phyloP scores from a whole-genome alignment of 2,329 filamentous ascomycete genomes.

The Chrysosporium keratinophilum region DNA sequence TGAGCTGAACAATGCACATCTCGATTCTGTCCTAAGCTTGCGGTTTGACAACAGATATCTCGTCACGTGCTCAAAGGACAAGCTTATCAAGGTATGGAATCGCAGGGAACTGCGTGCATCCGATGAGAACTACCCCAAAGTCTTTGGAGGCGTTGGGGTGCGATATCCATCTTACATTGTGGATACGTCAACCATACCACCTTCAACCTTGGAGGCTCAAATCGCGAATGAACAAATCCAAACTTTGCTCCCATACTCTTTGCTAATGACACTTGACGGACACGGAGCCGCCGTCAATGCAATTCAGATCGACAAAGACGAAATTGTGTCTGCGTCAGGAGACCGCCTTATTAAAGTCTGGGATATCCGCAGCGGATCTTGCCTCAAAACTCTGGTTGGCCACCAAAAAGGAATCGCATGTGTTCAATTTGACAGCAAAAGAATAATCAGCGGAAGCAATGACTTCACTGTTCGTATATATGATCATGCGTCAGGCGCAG shows the following conservation, averaged over 20 bases:
- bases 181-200: conserved; percentile 37
- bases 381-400: conserved; percentile 67
- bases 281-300: conserved; percentile 92
- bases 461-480: conserved; percentile 95
- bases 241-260: conserved; percentile 54
- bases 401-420: conserved; percentile 95
- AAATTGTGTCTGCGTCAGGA: conserved; percentile 89
- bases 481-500: conserved; percentile 71
- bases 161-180: conserved; percentile 47
- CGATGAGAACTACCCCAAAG: conserved; percentile 37
- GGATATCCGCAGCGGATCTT: conserved; percentile 72
- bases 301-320: conserved; percentile 74
- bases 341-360: conserved; percentile 91
- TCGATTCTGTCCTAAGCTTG: conserved; percentile 86
- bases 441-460: conserved; percentile 91
- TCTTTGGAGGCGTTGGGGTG: conserved; percentile 35
- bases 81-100: conserved; percentile 94
- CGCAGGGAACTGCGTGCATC: conserved; percentile 51
- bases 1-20: conserved; percentile 64
- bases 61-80: conserved; percentile 95
- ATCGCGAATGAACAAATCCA: conserved; percentile 35
- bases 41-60: conserved; percentile 84
- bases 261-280: conserved; percentile 70
- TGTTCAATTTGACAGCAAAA: conserved; percentile 86
- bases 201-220: conserved; percentile 34